A percentile compares a stretch with the other conserved stretches of the same genome.
These are phyloP conservation scores for Wickerhamomyces sp. DNA, from an alignment of 1,139 yeast genomes.

Conservation along the genomic window DNA sequence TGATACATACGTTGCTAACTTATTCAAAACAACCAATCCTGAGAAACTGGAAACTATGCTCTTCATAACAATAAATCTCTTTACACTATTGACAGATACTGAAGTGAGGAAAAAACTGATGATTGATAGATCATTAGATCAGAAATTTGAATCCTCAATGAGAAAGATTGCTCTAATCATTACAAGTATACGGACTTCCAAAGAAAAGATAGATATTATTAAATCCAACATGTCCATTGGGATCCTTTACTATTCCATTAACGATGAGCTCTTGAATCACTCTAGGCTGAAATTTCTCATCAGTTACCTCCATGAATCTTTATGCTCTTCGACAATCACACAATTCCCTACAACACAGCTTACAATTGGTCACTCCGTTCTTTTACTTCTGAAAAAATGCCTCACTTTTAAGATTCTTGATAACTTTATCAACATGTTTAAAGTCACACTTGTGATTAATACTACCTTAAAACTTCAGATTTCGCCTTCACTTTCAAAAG, in stretches of 20 bases:
- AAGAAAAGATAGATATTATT: constrained; percentile 13
- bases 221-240: constrained; percentile 18
- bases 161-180: constrained; percentile 19
- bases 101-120: constrained; percentile 17
- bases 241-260: constrained; percentile 14
- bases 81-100: constrained; percentile 18
- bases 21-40: constrained; percentile 13
- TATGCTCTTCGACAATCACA: constrained; percentile 9
- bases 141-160: constrained; percentile 18
- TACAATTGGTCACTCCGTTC: constrained; percentile 12
- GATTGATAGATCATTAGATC: constrained; percentile 19
- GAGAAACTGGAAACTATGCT: constrained; percentile 11
- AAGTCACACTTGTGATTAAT: constrained; percentile 4
- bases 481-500: constrained; percentile 11
- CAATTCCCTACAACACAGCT: constrained; percentile 12
- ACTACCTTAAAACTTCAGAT: constrained; percentile 1
- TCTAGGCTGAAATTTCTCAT: constrained; percentile 14
- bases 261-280: constrained; percentile 10
- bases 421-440: constrained; percentile 7
- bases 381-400: constrained; percentile 11
- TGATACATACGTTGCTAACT: constrained; percentile 8
- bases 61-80: constrained; percentile 15
- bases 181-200: constrained; percentile 7
- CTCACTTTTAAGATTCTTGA: background rate
- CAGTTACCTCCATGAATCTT: constrained; percentile 9